A percentile compares a stretch with the other conserved stretches of the same genome.
Evolutionary conservation across 495 filamentous ascomycete genomes (phyloP).

Genomic region (Talaromyces nanjingensis): DNA sequence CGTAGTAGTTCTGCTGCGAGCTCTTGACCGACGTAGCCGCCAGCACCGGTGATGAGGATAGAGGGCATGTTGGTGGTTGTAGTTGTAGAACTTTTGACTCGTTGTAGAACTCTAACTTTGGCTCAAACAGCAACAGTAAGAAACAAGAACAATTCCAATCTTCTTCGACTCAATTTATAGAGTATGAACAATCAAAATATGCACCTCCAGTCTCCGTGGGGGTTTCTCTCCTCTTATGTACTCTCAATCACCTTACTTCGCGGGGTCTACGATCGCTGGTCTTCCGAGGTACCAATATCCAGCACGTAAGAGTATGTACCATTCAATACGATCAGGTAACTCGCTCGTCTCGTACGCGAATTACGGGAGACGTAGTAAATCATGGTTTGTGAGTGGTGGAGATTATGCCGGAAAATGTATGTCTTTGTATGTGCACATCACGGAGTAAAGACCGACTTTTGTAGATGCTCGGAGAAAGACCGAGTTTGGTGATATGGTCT

Average conservation of each 20-base stretch:
- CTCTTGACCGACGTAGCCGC: slow-evolving; percentile 64
- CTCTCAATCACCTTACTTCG: background rate
- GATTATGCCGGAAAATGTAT: background rate
- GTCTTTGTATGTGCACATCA: background rate
- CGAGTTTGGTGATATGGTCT: background rate
- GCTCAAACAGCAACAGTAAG: background rate
- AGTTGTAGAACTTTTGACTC: background rate
- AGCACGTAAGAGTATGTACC: background rate
- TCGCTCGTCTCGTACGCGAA: background rate
- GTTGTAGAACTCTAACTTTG: background rate
- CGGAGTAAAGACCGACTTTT: slow-evolving; percentile 7
- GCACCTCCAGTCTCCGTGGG: background rate
- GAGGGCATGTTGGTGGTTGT: slow-evolving; percentile 20
- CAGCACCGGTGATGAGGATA: slow-evolving; percentile 67
- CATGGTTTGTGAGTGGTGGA: background rate
- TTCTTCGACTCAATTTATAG: background rate
- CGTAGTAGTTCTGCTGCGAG: slow-evolving; percentile 55
- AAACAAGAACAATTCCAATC: background rate
- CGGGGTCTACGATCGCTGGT: background rate
- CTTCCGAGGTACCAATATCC: background rate
- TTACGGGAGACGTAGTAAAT: background rate
- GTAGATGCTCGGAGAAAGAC: slow-evolving; percentile 4
- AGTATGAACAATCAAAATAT: background rate
- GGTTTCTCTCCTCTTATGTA: background rate
- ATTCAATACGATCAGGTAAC: background rate